Base-by-base conservation (phyloP, 1,284 basidiomycete species). In the Rhodofomes roseus region DNA sequence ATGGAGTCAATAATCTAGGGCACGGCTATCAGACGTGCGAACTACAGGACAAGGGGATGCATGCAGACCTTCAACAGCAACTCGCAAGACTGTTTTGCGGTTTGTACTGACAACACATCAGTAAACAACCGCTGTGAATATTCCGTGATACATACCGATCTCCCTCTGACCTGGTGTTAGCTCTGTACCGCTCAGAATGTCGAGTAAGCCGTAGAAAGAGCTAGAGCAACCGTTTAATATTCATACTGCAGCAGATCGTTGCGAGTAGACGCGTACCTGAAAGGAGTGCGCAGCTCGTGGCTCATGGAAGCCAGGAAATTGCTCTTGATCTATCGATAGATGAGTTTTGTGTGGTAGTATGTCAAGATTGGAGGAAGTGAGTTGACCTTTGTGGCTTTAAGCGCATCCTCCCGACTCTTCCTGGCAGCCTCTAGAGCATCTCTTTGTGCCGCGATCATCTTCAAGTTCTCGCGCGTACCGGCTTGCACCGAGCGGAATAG, bases 221-320 rank as follows among this genome's bases (percentile, higher is more conserved):
- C 86, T 87, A n/a, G 4, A 27, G 41, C 60, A 37, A 48, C n/a
- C 44, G 18, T 23, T 18, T 23, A 3, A 40, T 22, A 36, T 18
- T 16, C 7, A 34, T 11, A 34, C 31, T 34, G 31, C 31, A 11
- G 31, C 4, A 5, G 31, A 4, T 34, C 11, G 4, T 34, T 34
- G 11, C 31, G 5, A 34, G 11, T 4, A 11, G 5, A 34, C 11
- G 11, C 63, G n/a, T 64, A 84, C 84, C 84, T 87, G 71, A 89
- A 89, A 1, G 87, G 87, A 1, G 87, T 89, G 52, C 87, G 77
- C 57, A 89, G 72, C 68, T 89, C 87, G 62, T 89, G 87, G 63
- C 84, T 87, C 87, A 89, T 89, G 8, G 85, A 88, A 8, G 87
- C 87, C 61, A 89, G 71, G 66, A 89, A 89, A 65, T 88, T 88